A percentile compares a stretch with the other conserved stretches of the same genome.
Evolutionary conservation across 2,329 filamentous ascomycete genomes (phyloP).

Genomic region (Phialophora chinensis): DNA sequence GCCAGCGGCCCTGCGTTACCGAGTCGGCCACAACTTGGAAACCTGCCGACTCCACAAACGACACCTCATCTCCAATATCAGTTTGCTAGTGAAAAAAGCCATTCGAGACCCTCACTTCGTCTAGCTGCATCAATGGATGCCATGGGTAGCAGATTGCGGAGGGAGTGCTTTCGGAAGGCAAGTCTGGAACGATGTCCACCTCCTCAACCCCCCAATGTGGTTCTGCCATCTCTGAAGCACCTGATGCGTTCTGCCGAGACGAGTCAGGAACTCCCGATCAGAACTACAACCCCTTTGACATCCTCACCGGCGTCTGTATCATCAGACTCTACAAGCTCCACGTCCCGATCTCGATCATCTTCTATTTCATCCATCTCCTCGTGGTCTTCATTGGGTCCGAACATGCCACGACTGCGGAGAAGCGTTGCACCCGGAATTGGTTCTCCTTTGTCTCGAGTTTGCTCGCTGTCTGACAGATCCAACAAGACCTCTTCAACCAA

Average conservation of each 20-base stretch:
- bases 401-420: constrained; percentile 20
- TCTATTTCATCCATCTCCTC: constrained; percentile 54
- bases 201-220: constrained; percentile 39
- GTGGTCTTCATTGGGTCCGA: constrained; percentile 31
- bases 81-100: constrained; percentile 46
- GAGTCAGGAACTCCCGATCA: constrained; percentile 25
- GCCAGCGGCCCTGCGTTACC: constrained; percentile 52
- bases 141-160: constrained; percentile 66
- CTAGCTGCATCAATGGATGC: constrained; percentile 63
- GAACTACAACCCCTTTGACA: constrained; percentile 33
- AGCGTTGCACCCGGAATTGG: constrained; percentile 9
- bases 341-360: constrained; percentile 59
- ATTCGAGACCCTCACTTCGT: constrained; percentile 63
- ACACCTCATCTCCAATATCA: constrained; percentile 57
- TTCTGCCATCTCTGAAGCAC: constrained; percentile 27
- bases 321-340: constrained; percentile 58
- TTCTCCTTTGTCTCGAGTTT: constrained; percentile 27
- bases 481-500: background rate
- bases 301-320: constrained; percentile 69
- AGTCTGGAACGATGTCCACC: constrained; percentile 59
- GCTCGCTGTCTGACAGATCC: constrained; percentile 19
- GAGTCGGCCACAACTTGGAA: constrained; percentile 60
- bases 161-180: constrained; percentile 60
- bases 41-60: constrained; percentile 66
- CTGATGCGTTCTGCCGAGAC: constrained; percentile 36